Evolutionary conservation across 2,329 filamentous ascomycete genomes (phyloP).

Genomic region (Hymenoscyphus infarciens): DNA sequence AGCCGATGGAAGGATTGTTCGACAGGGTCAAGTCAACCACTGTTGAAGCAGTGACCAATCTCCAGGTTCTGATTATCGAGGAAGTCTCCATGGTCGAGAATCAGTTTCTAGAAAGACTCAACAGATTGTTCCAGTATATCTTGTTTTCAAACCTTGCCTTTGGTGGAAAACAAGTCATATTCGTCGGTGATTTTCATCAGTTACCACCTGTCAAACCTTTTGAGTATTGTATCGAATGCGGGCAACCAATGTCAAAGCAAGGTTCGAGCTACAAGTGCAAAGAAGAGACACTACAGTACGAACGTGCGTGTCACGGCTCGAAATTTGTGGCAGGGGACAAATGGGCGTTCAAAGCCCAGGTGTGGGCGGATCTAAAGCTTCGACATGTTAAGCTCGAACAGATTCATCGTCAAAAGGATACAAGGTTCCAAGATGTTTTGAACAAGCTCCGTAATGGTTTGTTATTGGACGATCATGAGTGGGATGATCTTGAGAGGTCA

Average conservation of each 20-base stretch:
- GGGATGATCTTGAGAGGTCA: constrained; percentile 21
- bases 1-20: constrained; percentile 15
- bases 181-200: constrained; percentile 33
- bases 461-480: constrained; percentile 21
- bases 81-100: constrained; percentile 34
- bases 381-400: constrained; percentile 27
- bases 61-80: constrained; percentile 28
- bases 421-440: constrained; percentile 26
- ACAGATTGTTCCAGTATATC: constrained; percentile 22
- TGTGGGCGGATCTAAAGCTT: constrained; percentile 26
- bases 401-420: constrained; percentile 32
- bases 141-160: constrained; percentile 19
- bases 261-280: constrained; percentile 10
- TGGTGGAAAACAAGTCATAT: constrained; percentile 31
- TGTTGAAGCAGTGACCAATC: constrained; percentile 7
- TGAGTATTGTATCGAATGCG: constrained; percentile 26
- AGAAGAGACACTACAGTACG: background rate
- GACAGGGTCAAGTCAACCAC: constrained; percentile 5
- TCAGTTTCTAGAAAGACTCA: constrained; percentile 28
- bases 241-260: constrained; percentile 15
- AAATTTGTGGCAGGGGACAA: constrained; percentile 22
- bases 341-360: constrained; percentile 30
- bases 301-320: background rate
- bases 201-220: constrained; percentile 33
- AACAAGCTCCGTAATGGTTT: constrained; percentile 30